Conservation (phyloP, 495 filamentous ascomycete genomes). For the Cercophora scortea region DNA sequence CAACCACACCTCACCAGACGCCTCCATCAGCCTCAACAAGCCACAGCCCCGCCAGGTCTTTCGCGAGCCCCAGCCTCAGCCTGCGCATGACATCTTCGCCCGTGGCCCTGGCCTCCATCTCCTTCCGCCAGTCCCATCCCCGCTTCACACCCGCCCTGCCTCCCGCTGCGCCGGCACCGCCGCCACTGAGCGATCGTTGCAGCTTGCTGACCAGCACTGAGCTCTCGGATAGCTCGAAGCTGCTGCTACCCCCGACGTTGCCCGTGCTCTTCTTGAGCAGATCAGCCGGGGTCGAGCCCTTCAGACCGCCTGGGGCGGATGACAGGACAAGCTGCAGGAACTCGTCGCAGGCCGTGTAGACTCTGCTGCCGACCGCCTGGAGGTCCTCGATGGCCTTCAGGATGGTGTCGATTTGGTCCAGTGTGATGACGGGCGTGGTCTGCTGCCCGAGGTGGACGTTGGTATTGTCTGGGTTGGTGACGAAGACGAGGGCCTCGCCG, state of each 20-base stretch:
- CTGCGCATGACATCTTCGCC: slow-evolving; percentile 62
- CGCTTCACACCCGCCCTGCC: slow-evolving; percentile 44
- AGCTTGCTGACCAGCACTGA: slow-evolving; percentile 61
- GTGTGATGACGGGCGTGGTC: slow-evolving; percentile 33
- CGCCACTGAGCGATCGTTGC: slow-evolving; percentile 38
- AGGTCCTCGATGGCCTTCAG: slow-evolving; percentile 79
- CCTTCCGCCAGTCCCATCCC: slow-evolving; percentile 82
- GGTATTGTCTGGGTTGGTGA: slow-evolving; percentile 45
- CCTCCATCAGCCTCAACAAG: slow-evolving; percentile 43
- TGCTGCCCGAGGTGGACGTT: slow-evolving; percentile 14
- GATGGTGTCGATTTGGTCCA: slow-evolving; percentile 64
- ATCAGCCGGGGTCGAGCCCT: slow-evolving; percentile 49
- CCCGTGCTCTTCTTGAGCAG: slow-evolving; percentile 60
- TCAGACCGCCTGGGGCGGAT: slow-evolving; percentile 32
- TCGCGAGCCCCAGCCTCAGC: slow-evolving; percentile 66
- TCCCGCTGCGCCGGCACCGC: neutral
- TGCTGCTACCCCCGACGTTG: slow-evolving; percentile 41
- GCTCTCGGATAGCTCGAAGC: slow-evolving; percentile 59
- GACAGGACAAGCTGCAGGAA: slow-evolving; percentile 53
- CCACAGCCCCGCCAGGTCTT: slow-evolving; percentile 59
- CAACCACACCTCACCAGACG: slow-evolving; percentile 11
- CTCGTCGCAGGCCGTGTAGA: slow-evolving; percentile 61
- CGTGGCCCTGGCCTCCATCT: slow-evolving; percentile 46
- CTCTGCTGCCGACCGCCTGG: slow-evolving; percentile 61
- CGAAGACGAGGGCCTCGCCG: slow-evolving; percentile 72